Evolutionary conservation across 805 yeast genomes (phyloP).

Genomic region (Suhomyces emberorum): DNA sequence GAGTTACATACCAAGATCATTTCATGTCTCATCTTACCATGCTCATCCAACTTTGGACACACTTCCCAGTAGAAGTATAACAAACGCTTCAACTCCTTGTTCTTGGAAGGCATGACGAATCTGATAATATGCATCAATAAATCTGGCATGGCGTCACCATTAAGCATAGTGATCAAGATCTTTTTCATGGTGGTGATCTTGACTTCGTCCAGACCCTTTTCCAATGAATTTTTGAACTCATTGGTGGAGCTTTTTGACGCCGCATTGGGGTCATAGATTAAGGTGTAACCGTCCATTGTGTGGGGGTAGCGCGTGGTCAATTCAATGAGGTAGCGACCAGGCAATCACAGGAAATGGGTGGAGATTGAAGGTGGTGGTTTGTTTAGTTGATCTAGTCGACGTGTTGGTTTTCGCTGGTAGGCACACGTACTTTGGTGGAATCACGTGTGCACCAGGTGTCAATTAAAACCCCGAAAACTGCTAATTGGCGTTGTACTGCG

Average conservation of each 20-base stretch:
- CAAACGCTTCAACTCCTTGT: constrained; percentile 87
- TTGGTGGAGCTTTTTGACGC: constrained; percentile 58
- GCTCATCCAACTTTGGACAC: constrained; percentile 83
- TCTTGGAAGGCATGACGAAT: constrained; percentile 93
- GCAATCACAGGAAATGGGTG: neutral
- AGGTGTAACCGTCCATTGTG: constrained; percentile 55
- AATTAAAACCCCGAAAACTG: too few relatives aligned
- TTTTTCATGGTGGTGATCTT: constrained; percentile 88
- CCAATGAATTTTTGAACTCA: constrained; percentile 75
- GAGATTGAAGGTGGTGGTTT: neutral
- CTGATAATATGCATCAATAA: constrained; percentile 95
- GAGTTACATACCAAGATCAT: constrained; percentile 99
- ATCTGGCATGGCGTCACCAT: constrained; percentile 90
- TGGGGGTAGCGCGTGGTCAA: neutral
- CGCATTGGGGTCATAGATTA: constrained; percentile 75
- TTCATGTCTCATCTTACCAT: constrained; percentile 94
- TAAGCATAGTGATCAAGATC: constrained; percentile 80
- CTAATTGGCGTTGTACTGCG: too few relatives aligned
- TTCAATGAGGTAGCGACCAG: neutral
- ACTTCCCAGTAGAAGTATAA: constrained; percentile 97
- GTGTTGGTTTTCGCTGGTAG: constrained; percentile 7
- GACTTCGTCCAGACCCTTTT: constrained; percentile 84
- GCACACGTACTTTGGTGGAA: neutral
- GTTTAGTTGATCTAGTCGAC: constrained; percentile 5
- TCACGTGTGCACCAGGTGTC: too few relatives aligned